phyloP scores from a whole-genome alignment of 305 asterid species.

The Solanum hybrid region DNA sequence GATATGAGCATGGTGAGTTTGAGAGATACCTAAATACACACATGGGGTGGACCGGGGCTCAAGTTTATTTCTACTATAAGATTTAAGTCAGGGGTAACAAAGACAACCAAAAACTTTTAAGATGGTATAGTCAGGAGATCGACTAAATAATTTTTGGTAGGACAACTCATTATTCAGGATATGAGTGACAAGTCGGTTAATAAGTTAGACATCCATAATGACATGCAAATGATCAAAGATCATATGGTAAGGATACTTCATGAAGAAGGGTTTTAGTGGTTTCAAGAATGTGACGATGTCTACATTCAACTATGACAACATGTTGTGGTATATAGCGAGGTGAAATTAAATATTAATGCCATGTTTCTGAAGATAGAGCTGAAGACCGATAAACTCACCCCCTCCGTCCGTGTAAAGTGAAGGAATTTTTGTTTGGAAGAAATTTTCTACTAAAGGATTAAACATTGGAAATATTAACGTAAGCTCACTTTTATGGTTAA shows the following conservation, averaged over 20 bases:
- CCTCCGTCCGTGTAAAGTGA: not conserved
- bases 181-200: not conserved
- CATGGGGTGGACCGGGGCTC: not conserved
- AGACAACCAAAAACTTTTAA: not conserved
- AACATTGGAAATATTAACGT: not conserved
- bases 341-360: not conserved
- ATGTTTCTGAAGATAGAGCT: not conserved
- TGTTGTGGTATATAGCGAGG: not conserved
- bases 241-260: not conserved
- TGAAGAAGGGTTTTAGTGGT: not conserved
- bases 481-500: not conserved
- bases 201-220: not conserved
- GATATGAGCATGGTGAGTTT: not conserved
- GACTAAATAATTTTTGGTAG: not conserved
- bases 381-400: not conserved
- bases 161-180: not conserved
- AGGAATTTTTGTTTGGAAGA: not conserved
- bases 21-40: not conserved
- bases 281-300: not conserved
- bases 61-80: not conserved
- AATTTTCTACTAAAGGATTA: not conserved
- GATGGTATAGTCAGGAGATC: not conserved
- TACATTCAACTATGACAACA: not conserved
- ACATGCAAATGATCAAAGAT: not conserved
- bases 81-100: not conserved